Base-by-base conservation (phyloP, 257 asterid species). In the Gentiana dahurica region DNA sequence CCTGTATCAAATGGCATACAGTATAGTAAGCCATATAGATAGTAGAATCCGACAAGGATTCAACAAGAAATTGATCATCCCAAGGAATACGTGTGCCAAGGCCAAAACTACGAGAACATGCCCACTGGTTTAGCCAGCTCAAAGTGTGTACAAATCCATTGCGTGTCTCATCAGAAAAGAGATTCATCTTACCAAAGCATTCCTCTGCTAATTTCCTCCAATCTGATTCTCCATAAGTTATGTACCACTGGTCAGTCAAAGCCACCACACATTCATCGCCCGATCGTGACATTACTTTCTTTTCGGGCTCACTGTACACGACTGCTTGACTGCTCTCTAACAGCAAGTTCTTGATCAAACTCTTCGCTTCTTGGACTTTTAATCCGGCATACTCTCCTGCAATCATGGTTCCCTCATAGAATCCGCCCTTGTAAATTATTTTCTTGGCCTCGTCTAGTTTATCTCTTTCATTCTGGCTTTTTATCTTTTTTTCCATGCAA, bases 251-350 rank as follows among this genome's bases (percentile, higher is more conserved):
- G 68, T 91, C 98, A 44, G 97, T 87, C 80, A 91, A 81, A 41
- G 97, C 97, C 59, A 91, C 97, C 12, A 91, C 93, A 54, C 98
- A 91, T 74, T 91, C 98, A 61, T 91, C 98, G 50, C 98, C 96
- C 6, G 98, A 91, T 78, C 98, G 82, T 3, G 98, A 87, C 78
- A 91, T 85, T 36, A 91, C 98, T 66, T 79, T 85, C 76, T 87
- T 91, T 68, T 87, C 98, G 5, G 98, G 98, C 68, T 87, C 96
- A 35, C 95, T 76, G 39, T 87, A 91, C 51, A 83, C 83, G 48
- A 87, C 90, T n/a, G 84, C 96, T 49, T 76, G 84, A 39, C 72
- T 78, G 57, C 47, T 59, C 73, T 91, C 95, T 24, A 91, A 65
- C 47, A 91, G 85, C 75, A 75, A 70, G 60, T 37, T 76, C 75